Conservation (phyloP, 345 rosid species). For the Rhodamnia rubescens region DNA sequence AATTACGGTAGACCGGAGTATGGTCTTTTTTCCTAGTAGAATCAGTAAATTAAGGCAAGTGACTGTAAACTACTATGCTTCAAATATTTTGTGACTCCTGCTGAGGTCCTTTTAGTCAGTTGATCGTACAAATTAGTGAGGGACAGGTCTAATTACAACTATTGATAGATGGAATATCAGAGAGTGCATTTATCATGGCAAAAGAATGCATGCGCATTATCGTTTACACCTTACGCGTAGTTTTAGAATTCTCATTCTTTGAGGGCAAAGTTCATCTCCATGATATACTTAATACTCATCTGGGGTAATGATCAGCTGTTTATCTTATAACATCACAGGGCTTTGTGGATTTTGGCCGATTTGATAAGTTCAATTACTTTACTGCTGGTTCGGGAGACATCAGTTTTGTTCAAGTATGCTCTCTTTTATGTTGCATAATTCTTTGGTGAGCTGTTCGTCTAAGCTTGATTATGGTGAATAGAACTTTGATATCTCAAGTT, state of each 20-base stretch:
- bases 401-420: constrained; percentile 66
- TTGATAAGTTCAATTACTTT: constrained; percentile 55
- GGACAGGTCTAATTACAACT: background rate
- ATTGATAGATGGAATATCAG: background rate
- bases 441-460: background rate
- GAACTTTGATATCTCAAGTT: background rate
- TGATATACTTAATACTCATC: background rate
- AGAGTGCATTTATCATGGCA: background rate
- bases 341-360: constrained; percentile 73
- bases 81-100: background rate
- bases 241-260: background rate
- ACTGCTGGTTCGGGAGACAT: constrained; percentile 43
- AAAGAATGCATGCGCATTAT: background rate
- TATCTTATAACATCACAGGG: constrained; percentile 44
- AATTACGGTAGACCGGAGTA: background rate
- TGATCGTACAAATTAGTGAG: background rate
- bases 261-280: background rate
- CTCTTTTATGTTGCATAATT: background rate
- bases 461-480: background rate
- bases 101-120: background rate
- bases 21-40: background rate
- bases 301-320: background rate
- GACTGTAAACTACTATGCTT: background rate
- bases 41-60: background rate
- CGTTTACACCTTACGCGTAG: background rate